Base-by-base conservation (phyloP, 2,329 filamentous ascomycete species). In the Fusarium sp. region DNA sequence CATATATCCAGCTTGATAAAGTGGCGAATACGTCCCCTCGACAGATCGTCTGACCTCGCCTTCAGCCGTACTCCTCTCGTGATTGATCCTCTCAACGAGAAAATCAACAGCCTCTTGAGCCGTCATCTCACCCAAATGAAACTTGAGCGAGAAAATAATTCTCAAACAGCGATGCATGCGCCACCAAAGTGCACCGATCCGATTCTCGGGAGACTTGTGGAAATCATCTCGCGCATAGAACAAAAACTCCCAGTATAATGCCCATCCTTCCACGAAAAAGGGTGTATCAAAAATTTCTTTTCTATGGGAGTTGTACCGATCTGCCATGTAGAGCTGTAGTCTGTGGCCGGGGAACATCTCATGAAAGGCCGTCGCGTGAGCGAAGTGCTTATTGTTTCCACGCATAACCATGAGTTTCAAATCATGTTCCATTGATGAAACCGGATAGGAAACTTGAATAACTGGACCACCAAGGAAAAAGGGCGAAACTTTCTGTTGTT, bases 1-100 rank as follows among this genome's bases (percentile, higher is more conserved):
- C 71, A 73, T 72, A 40, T 73, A 73, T 1, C 71, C 71, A 6
- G 71, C 71, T 6, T 73, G 71, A 35, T 73, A 73, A 4, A 73
- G 23, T 3, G 71, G 71, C 1, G 71, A 72, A 18, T 73, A 73
- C 0, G 32, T 74, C 3, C 71, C 71, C 16, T 73, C 71, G 1
- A 73, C 71, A 10, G 71, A 73, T 2, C 71, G 54, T 8, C 71
- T 44, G 0, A 73, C 71, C 9, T 73, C 71, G 4, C 71, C 71
- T 18, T 73, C 71, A 2, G 71, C 71, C 8, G 42, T 73, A 23
- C 71, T 73, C 9, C 71, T 69, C 37, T 73, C 71, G 1, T 73
- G 71, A 1, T 50, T 28, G 1, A 73, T 73, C 11, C 59, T 44
- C 0, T 74, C 25, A 1, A 73, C 71, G 0, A 73, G 30, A 6